These are phyloP conservation scores for Xerocomus spinulosus DNA, from an alignment of 768 basidiomycete genomes.

Conservation along the genomic window DNA sequence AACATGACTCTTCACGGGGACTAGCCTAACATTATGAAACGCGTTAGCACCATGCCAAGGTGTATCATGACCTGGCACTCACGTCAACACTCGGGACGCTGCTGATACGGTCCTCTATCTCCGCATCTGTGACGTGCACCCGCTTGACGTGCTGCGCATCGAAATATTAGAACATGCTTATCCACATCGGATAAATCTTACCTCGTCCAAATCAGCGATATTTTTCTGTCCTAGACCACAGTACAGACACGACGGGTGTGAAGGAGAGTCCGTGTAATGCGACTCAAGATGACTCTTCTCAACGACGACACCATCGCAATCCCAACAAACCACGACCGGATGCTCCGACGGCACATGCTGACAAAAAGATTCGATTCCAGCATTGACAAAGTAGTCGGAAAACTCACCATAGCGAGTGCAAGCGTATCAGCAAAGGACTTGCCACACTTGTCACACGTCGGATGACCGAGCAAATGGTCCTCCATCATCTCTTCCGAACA, in stretches of 20 bases:
- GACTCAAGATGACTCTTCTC: conserved; percentile 16
- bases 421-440: conserved; percentile 17
- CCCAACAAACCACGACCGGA: conserved; percentile 27
- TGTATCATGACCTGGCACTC: neutral
- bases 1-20: neutral
- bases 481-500: conserved; percentile 25
- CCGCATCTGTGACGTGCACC: conserved; percentile 8
- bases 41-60: conserved; percentile 3
- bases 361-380: neutral
- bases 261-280: conserved; percentile 21
- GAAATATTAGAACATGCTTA: conserved; percentile 7
- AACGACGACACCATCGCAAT: conserved; percentile 24
- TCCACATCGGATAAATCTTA: neutral
- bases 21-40: conserved; percentile 2
- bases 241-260: conserved; percentile 18
- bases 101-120: neutral
- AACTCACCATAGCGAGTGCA: conserved; percentile 20
- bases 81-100: conserved; percentile 1
- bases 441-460: conserved; percentile 21
- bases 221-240: conserved; percentile 18
- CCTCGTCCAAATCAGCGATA: conserved; percentile 17
- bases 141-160: conserved; percentile 18
- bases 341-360: conserved; percentile 24
- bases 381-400: neutral
- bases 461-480: conserved; percentile 23